Percentiles rank a stretch among this genome's conserved stretches.
Evolutionary conservation across 306 rosid genomes (phyloP).

Genomic region (Mimosa bimucronata): DNA sequence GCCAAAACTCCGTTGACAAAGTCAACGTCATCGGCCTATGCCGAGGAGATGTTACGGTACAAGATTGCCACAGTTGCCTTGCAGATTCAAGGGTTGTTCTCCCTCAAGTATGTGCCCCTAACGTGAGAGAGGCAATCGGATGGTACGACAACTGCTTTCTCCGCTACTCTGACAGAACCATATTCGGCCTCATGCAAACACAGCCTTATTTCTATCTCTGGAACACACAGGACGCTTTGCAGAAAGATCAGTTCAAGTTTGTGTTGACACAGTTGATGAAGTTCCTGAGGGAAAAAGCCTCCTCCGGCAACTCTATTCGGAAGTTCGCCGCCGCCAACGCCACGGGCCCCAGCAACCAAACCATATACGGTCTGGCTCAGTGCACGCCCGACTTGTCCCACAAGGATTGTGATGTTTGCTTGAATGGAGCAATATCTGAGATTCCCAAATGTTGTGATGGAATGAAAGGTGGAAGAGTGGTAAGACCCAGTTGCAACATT

Average conservation of each 20-base stretch:
- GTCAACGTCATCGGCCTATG: neutral
- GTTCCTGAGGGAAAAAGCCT: conserved; percentile 8
- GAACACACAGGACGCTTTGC: neutral
- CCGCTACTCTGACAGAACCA: neutral
- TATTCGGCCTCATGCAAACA: neutral
- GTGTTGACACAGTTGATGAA: neutral
- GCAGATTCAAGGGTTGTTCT: neutral
- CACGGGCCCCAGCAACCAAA: neutral
- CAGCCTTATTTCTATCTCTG: neutral
- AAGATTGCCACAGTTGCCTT: neutral
- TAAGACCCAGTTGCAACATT: conserved; percentile 28
- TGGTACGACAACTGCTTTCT: neutral
- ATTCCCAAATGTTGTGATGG: neutral
- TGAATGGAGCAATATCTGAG: neutral
- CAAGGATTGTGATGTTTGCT: conserved; percentile 31
- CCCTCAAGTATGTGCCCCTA: neutral
- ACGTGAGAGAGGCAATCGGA: neutral
- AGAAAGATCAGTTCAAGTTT: neutral
- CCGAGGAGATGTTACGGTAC: neutral
- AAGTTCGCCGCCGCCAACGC: conserved; percentile 29
- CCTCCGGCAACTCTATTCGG: conserved; percentile 17
- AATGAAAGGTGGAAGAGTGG: neutral
- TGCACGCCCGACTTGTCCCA: conserved; percentile 47
- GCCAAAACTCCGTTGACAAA: neutral
- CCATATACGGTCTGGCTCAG: conserved; percentile 34